Evolutionary conservation across 352 stramenopile species (phyloP).

Genomic region (Globisporangium viniferum): DNA sequence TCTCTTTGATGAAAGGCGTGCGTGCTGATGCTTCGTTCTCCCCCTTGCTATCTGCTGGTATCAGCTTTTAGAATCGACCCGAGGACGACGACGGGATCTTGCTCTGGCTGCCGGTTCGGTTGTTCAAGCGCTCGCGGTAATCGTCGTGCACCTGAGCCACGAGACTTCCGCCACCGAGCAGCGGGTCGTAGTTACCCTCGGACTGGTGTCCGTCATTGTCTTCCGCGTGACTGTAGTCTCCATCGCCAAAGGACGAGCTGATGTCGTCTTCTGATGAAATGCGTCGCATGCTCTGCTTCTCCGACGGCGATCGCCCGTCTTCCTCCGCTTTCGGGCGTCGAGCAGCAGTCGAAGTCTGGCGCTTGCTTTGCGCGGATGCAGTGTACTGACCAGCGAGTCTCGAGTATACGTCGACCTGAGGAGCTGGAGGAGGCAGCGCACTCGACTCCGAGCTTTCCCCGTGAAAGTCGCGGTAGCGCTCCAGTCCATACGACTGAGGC

Average conservation of each 20-base stretch:
- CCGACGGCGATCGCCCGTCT: conserved; percentile 21
- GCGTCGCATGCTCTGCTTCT: conserved; percentile 19
- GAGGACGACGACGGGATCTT: conserved; percentile 18
- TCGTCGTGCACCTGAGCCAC: conserved; percentile 74
- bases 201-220: conserved; percentile 19
- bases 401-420: conserved; percentile 76
- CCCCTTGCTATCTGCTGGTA: neutral
- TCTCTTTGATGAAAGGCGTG: neutral
- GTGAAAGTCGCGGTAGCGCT: conserved; percentile 9
- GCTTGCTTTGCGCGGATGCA: conserved; percentile 77
- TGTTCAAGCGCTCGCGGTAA: conserved; percentile 68
- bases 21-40: neutral
- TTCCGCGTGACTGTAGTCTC: conserved; percentile 23
- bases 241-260: neutral
- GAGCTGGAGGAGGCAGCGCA: conserved; percentile 45
- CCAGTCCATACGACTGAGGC: conserved; percentile 38
- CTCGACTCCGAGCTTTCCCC: conserved; percentile 15
- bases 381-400: conserved; percentile 80
- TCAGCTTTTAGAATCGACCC: conserved; percentile 7
- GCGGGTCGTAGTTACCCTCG: conserved; percentile 57
- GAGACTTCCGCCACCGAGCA: conserved; percentile 57
- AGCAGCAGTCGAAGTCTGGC: conserved; percentile 36
- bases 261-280: conserved; percentile 17
- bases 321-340: conserved; percentile 37
- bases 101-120: conserved; percentile 29